Conservation (phyloP, 2,329 filamentous ascomycete genomes). For the Fusarium albosuccineum region DNA sequence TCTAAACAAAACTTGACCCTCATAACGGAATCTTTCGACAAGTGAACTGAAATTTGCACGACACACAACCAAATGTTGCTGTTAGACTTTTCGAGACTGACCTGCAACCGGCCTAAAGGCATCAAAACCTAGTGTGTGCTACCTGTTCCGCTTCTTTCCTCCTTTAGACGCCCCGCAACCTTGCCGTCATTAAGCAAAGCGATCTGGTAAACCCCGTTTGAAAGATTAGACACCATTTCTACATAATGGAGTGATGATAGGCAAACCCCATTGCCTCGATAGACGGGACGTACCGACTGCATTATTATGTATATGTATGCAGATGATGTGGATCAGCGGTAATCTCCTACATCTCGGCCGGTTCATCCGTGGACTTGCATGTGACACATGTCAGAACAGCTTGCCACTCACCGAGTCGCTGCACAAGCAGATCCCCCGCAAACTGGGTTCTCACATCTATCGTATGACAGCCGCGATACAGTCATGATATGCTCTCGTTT, state of each 20-base stretch:
- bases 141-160: too few relatives aligned
- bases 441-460: fast-evolving
- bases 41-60: background rate
- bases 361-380: background rate
- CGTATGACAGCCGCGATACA: background rate
- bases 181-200: too few relatives aligned
- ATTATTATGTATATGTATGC: too few relatives aligned
- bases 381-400: background rate
- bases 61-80: too few relatives aligned
- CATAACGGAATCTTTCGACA: background rate
- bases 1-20: background rate
- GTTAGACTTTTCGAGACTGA: too few relatives aligned
- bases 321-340: too few relatives aligned
- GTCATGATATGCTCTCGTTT: background rate
- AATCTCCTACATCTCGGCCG: too few relatives aligned
- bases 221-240: background rate
- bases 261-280: background rate
- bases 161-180: too few relatives aligned
- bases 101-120: too few relatives aligned
- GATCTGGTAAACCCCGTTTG: background rate
- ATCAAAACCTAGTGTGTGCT: too few relatives aligned
- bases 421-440: background rate
- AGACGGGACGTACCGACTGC: too few relatives aligned
- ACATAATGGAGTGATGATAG: background rate
- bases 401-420: background rate